Conservation (phyloP, 139 green algal species). For the Yamagishiella unicocca region DNA sequence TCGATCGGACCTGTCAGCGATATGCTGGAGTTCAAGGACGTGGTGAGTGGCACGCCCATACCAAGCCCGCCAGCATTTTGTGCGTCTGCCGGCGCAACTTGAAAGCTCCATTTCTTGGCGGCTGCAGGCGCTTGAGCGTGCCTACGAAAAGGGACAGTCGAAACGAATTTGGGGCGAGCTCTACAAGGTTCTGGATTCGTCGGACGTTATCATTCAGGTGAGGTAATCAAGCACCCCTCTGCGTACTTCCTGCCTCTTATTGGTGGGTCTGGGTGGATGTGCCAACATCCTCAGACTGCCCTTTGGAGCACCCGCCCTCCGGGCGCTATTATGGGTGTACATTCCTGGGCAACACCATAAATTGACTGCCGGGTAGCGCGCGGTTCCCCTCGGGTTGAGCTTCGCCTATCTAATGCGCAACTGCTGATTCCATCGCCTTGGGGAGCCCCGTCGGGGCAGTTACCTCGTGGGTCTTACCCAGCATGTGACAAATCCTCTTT, state of each 20-base stretch:
- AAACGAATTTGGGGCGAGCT: conserved; percentile 99
- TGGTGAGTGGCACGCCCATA: too few relatives aligned
- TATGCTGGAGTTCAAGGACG: background rate
- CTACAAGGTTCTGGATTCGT: conserved; percentile 98
- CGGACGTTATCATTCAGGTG: conserved; percentile 97
- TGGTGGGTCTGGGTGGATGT: conserved; percentile 41
- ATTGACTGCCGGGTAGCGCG: conserved; percentile 37
- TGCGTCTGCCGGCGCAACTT: too few relatives aligned
- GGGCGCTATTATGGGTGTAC: conserved; percentile 48
- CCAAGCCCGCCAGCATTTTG: too few relatives aligned
- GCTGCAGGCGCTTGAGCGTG: conserved; percentile 30
- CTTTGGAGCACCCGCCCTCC: conserved; percentile 16
- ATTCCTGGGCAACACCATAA: conserved; percentile 70
- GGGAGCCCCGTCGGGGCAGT: conserved; percentile 77
- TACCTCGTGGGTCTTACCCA: conserved; percentile 77
- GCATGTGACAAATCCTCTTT: conserved; percentile 62
- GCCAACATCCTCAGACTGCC: conserved; percentile 41
- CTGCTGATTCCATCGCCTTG: conserved; percentile 82
- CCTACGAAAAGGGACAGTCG: conserved; percentile 91
- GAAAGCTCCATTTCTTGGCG: too few relatives aligned
- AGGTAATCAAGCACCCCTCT: background rate
- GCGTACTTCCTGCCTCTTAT: background rate
- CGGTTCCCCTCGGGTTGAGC: conserved; percentile 40
- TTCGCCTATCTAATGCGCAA: conserved; percentile 22
- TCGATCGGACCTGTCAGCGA: background rate